Conservation (phyloP, 1,284 basidiomycete genomes). For the Heliocybe sulcata region DNA sequence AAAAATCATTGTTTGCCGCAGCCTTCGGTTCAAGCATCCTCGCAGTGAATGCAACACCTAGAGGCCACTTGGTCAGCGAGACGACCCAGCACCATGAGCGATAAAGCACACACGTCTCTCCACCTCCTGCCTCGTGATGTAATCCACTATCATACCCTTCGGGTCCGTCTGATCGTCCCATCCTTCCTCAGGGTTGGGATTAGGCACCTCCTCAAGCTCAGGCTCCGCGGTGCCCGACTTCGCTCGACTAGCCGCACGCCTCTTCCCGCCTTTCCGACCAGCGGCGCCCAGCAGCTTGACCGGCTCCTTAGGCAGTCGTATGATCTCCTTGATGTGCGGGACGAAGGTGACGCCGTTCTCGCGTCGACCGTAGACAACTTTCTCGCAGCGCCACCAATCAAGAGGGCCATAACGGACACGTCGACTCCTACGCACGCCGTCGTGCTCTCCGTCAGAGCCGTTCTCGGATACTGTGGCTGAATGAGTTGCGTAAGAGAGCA, state of each 20-base stretch:
- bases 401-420: conserved; percentile 74
- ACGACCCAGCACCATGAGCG: neutral
- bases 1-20: conserved; percentile 62
- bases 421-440: conserved; percentile 70
- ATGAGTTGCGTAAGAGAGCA: neutral
- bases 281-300: conserved; percentile 45
- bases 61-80: neutral
- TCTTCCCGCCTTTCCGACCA: conserved; percentile 33
- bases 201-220: conserved; percentile 23
- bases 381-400: conserved; percentile 92
- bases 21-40: conserved; percentile 53
- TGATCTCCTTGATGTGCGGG: conserved; percentile 77
- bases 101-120: conserved; percentile 51
- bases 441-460: conserved; percentile 19
- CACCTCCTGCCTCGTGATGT: conserved; percentile 50
- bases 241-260: conserved; percentile 33
- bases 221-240: conserved; percentile 25
- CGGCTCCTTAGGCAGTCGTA: conserved; percentile 68
- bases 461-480: neutral
- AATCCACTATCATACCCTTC: conserved; percentile 67
- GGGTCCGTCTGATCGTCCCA: conserved; percentile 82
- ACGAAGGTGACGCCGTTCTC: conserved; percentile 50
- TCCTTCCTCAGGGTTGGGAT: conserved; percentile 66
- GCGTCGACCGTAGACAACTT: conserved; percentile 70
- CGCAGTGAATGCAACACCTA: conserved; percentile 74